These are phyloP conservation scores for Candida awuae DNA, from an alignment of 805 yeast genomes.

Conservation along the genomic window DNA sequence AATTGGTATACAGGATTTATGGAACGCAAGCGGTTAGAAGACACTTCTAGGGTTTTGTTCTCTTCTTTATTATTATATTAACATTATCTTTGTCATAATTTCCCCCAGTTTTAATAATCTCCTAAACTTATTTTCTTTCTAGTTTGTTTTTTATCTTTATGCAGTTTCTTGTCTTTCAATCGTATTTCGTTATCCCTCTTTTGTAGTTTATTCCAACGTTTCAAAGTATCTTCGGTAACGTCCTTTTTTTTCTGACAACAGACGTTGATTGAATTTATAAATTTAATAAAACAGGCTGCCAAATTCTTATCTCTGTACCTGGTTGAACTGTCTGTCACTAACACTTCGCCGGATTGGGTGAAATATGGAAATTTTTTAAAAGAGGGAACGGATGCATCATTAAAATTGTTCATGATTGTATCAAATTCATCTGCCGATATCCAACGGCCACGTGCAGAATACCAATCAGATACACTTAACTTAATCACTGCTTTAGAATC, in stretches of 20 bases:
- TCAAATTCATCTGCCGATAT: slow-evolving; percentile 31
- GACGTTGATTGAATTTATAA: slow-evolving; percentile 34
- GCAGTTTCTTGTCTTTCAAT: slow-evolving; percentile 16
- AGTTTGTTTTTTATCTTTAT: slow-evolving; percentile 20
- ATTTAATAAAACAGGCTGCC: slow-evolving; percentile 38
- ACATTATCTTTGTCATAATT: too few relatives aligned
- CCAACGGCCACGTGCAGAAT: slow-evolving; percentile 36
- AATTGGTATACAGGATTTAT: slow-evolving; percentile 66
- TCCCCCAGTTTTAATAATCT: too few relatives aligned
- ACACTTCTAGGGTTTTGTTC: too few relatives aligned
- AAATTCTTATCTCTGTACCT: slow-evolving; percentile 40
- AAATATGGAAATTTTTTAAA: slow-evolving; percentile 21
- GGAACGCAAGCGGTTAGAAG: slow-evolving; percentile 49
- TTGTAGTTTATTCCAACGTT: slow-evolving; percentile 34
- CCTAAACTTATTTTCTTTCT: slow-evolving; percentile 15
- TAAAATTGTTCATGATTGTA: slow-evolving; percentile 25
- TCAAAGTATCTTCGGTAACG: slow-evolving; percentile 32
- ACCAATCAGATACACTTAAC: slow-evolving; percentile 30
- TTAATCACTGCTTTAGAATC: slow-evolving; percentile 36
- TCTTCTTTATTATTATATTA: too few relatives aligned
- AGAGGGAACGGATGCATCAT: slow-evolving; percentile 13
- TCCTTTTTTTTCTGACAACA: slow-evolving; percentile 33
- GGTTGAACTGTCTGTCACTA: slow-evolving; percentile 21
- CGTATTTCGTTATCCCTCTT: slow-evolving; percentile 20
- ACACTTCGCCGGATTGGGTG: slow-evolving; percentile 22